A percentile compares a stretch with the other conserved stretches of the same genome.
These are phyloP conservation scores for Penicillium soppii DNA, from an alignment of 495 filamentous ascomycete species.

Conservation along the genomic window DNA sequence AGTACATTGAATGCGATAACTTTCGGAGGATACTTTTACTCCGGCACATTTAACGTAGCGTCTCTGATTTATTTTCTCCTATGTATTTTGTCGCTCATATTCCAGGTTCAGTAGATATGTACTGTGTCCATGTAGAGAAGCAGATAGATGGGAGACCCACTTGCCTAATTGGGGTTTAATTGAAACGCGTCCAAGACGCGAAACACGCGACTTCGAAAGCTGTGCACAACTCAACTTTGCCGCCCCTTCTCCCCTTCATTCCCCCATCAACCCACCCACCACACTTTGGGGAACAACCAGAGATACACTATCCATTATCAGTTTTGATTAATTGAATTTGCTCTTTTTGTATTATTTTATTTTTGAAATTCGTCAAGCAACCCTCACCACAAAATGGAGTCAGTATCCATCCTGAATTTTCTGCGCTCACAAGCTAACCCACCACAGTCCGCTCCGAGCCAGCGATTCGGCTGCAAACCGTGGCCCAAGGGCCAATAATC, in stretches of 20 bases:
- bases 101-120: too few species aligned
- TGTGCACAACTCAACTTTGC: constrained; percentile 16
- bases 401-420: constrained; percentile 17
- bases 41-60: too few species aligned
- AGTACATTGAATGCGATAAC: too few species aligned
- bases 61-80: too few species aligned
- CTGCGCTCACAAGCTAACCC: constrained; percentile 18
- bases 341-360: constrained; percentile 5
- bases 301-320: neutral
- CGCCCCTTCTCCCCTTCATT: constrained; percentile 21
- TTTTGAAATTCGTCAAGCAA: too few species aligned
- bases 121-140: too few species aligned
- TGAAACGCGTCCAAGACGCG: constrained; percentile 30
- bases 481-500: constrained; percentile 59
- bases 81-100: too few species aligned
- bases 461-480: constrained; percentile 87
- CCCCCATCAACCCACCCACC: constrained; percentile 16
- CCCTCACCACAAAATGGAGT: constrained; percentile 43
- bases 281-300: constrained; percentile 10
- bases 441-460: constrained; percentile 69
- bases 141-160: neutral
- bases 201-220: constrained; percentile 30
- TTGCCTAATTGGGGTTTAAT: constrained; percentile 35
- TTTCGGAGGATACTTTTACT: too few species aligned
- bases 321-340: neutral